Conservation (phyloP, 2,329 filamentous ascomycete genomes). For the Fusarium nematophilum region DNA sequence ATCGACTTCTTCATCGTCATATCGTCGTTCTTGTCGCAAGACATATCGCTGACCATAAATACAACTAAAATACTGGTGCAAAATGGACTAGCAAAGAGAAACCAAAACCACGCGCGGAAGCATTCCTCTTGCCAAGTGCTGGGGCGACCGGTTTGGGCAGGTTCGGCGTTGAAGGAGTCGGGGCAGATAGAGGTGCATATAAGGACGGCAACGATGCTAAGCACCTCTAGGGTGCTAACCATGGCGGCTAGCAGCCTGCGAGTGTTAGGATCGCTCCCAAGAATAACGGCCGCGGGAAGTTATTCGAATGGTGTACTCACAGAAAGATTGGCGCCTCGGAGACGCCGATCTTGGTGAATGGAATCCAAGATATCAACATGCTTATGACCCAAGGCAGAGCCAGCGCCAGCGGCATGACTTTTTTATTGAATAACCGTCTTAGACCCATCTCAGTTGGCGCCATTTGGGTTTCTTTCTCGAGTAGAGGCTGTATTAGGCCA, state of each 20-base stretch:
- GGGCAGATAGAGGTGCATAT: constrained; percentile 20
- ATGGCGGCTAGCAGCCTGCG: constrained; percentile 18
- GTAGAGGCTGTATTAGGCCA: background rate
- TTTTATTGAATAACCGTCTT: constrained; percentile 7
- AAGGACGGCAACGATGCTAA: constrained; percentile 29
- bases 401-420: constrained; percentile 23
- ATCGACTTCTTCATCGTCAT: constrained; percentile 30
- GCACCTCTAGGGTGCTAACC: constrained; percentile 31
- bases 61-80: constrained; percentile 21
- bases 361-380: constrained; percentile 34
- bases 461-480: background rate
- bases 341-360: constrained; percentile 26
- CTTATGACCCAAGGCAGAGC: constrained; percentile 27
- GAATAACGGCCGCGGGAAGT: no score
- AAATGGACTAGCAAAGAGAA: constrained; percentile 26
- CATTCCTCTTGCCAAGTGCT: constrained; percentile 20
- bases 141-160: background rate
- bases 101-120: constrained; percentile 30
- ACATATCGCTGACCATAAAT: constrained; percentile 33
- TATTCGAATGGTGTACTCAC: no score
- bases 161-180: background rate
- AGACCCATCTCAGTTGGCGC: constrained; percentile 1
- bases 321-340: constrained; percentile 25
- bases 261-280: background rate
- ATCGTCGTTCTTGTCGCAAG: constrained; percentile 26